Evolutionary conservation across 805 yeast species (phyloP), one percentile per base, ranked within the genome.

Genomic region (Komagataella mondaviorum): DNA sequence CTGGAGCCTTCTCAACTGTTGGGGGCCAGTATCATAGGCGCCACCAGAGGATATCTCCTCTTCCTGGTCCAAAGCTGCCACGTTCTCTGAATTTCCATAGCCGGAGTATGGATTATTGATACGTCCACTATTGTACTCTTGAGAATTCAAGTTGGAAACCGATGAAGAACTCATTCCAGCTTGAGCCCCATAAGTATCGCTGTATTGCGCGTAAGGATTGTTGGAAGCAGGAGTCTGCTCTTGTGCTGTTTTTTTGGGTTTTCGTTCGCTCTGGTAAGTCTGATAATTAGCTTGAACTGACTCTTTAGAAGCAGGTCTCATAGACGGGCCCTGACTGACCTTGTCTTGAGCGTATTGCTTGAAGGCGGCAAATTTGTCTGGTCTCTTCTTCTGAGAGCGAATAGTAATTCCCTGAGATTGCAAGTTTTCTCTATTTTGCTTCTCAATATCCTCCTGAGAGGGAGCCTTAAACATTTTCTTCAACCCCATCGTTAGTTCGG

Each of bases 351-450:
- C 77, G 59, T 65, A 73, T 23, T 69, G 67, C 1, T 72, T 67
- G 55, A 76, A 78, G 4, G 80, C 80, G 30, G 71, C 67, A 61
- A 78, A 71, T 54, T 71, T 68, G 55, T 70, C 68, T 55, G 68
- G 67, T 53, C 69, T 63, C 46, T 60, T 66, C 47, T 59, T 63
- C 2, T 61, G 64, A 12, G 64, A 63, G 53, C 69, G 73, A 16
- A 69, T 66, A 3, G 69, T 60, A 22, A 76, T 64, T 46, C 79
- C 80, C 44, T 70, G 60, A 44, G 68, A 70, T 54, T 66, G 65
- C 56, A 77, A 63, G 16, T 63, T 56, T 12, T 75, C 76, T 45
- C 70, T 62, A 47, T 71, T 66, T 47, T 69, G 69, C 14, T 69
- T 70, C 20, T 65, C 63, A 4, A 71, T 67, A 51, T 70, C 70